Percentiles rank a stretch among this genome's conserved stretches.
These are phyloP conservation scores for Candida verbasci DNA, from an alignment of 805 yeast species.

Conservation along the genomic window DNA sequence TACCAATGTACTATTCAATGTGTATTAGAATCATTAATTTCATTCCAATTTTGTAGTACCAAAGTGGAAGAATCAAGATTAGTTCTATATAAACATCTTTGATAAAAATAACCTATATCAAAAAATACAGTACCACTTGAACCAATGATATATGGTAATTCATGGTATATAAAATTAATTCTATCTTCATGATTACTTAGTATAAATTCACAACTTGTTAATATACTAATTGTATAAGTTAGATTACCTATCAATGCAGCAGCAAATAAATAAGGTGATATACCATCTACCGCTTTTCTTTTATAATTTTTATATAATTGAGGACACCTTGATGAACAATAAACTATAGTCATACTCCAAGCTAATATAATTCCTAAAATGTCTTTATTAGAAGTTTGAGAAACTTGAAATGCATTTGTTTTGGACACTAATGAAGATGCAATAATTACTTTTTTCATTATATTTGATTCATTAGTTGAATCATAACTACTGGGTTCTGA, in stretches of 20 bases:
- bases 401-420: slow-evolving; percentile 12
- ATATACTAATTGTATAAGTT: slow-evolving; percentile 70
- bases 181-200: slow-evolving; percentile 21
- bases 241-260: slow-evolving; percentile 77
- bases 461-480: slow-evolving; percentile 9
- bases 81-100: slow-evolving; percentile 36
- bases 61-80: slow-evolving; percentile 13
- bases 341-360: slow-evolving; percentile 75
- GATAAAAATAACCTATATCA: slow-evolving; percentile 69
- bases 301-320: slow-evolving; percentile 73
- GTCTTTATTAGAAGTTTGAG: slow-evolving; percentile 2
- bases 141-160: slow-evolving; percentile 79
- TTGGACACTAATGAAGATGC: slow-evolving; percentile 6
- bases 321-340: slow-evolving; percentile 77
- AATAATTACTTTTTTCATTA: slow-evolving; percentile 7
- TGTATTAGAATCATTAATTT: slow-evolving; percentile 5
- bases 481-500: slow-evolving; percentile 15
- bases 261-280: slow-evolving; percentile 74
- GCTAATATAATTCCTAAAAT: slow-evolving; percentile 42
- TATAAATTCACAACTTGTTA: slow-evolving; percentile 55
- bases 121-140: slow-evolving; percentile 81
- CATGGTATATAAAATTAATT: slow-evolving; percentile 52
- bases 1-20: not conserved
- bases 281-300: slow-evolving; percentile 81
- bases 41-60: slow-evolving; percentile 17